phyloP scores from a whole-genome alignment of 495 filamentous ascomycete genomes.

The Physcia stellaris region DNA sequence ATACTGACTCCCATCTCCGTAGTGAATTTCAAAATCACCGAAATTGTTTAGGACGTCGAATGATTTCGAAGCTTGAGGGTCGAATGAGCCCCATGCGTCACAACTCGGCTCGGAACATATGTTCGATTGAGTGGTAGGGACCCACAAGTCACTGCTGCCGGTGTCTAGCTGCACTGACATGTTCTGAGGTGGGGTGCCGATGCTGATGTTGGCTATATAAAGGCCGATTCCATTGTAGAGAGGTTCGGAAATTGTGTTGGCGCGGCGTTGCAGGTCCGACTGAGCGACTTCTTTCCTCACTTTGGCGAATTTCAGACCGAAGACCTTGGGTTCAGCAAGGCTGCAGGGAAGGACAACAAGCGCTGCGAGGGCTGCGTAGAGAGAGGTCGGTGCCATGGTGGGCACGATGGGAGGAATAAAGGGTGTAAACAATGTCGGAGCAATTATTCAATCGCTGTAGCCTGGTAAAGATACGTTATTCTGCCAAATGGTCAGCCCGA shows the following conservation, averaged over 20 bases:
- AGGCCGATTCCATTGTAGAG: not conserved
- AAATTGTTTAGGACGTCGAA: conserved; percentile 49
- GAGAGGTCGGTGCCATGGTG: too few relatives aligned
- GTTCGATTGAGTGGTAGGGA: conserved; percentile 45
- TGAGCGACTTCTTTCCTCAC: not conserved
- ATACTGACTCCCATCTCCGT: conserved; percentile 60
- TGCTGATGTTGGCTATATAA: conserved; percentile 52
- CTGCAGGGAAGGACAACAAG: not conserved
- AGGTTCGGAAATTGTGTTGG: not conserved
- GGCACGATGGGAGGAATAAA: too few relatives aligned
- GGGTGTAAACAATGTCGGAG: too few relatives aligned
- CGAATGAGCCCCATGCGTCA: conserved; percentile 44
- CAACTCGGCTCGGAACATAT: conserved; percentile 34
- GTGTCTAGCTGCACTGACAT: conserved; percentile 55
- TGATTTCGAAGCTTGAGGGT: conserved; percentile 50
- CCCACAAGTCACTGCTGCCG: conserved; percentile 75
- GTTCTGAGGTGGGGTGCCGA: conserved; percentile 50
- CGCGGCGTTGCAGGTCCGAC: not conserved
- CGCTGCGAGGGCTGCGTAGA: too few relatives aligned
- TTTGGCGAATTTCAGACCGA: not conserved
- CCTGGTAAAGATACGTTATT: too few relatives aligned
- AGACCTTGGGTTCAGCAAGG: not conserved
- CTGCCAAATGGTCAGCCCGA: too few relatives aligned
- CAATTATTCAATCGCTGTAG: too few relatives aligned
- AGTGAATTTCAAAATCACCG: conserved; percentile 60